phyloP scores from a whole-genome alignment of 192 early-diverging fungal genomes.

The Entomortierella lignicola region DNA sequence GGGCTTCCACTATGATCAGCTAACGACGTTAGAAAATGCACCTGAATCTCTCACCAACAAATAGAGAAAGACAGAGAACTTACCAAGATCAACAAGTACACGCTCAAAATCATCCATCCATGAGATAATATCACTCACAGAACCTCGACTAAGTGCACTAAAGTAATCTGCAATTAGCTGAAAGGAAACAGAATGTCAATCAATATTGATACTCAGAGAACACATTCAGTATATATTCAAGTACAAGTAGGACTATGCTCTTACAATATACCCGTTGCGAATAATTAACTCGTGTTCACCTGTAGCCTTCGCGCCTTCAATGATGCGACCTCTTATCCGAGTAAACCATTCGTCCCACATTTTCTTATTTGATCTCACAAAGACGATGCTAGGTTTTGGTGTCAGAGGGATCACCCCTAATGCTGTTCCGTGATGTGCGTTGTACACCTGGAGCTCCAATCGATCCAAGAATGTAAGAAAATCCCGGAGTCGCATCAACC shows the following conservation, averaged over 20 bases:
- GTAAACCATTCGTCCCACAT: constrained; percentile 85
- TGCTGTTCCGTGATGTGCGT: constrained; percentile 69
- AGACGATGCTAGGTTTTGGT: constrained; percentile 71
- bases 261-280: constrained; percentile 53
- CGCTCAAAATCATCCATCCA: constrained; percentile 56
- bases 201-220: too few species aligned
- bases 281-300: constrained; percentile 57
- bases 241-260: background rate
- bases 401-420: constrained; percentile 66
- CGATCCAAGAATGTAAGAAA: constrained; percentile 72
- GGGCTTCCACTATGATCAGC: constrained; percentile 32
- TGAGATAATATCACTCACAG: constrained; percentile 33
- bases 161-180: constrained; percentile 47
- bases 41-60: background rate
- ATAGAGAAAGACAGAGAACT: background rate
- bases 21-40: too few species aligned
- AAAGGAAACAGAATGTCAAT: too few species aligned
- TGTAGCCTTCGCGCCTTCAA: constrained; percentile 62
- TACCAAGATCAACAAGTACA: constrained; percentile 53
- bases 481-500: constrained; percentile 52
- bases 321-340: constrained; percentile 64
- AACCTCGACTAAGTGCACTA: constrained; percentile 41
- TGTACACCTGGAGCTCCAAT: constrained; percentile 79
- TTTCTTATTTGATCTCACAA: constrained; percentile 78
- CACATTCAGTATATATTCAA: too few species aligned